Evolutionary conservation across 192 early-diverging fungal species (phyloP), one percentile per base, ranked within the genome.

Genomic region (Neocallimastix lanati): DNA sequence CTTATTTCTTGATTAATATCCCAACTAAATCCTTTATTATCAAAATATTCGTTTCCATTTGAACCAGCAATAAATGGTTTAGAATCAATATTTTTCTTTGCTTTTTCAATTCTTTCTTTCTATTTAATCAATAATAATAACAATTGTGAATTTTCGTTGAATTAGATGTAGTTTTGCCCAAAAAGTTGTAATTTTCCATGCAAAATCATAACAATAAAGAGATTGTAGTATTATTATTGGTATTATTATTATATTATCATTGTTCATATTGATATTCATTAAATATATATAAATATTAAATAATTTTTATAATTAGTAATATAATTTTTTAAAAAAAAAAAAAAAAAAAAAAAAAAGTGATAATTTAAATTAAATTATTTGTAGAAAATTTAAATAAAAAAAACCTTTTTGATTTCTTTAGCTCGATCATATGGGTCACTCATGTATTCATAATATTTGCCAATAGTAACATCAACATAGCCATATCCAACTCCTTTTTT

Each of bases 401-500:
- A 78, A 82, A 83, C 83, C 40, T 79, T 81, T 35, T 78, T 76
- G 18, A 78, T 33, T 27, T 81, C 29, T 21, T 82, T 76, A 3
- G 76, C 28, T 18, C 80, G 76, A 79, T 89, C 83, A 78, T 87
- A 89, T 12, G 88, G 87, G 77, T 88, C 87, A 18, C 79, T 83
- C 12, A 83, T 80, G 29, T 88, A 88, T 79, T 89, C 86, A 78
- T 85, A 85, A 29, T 82, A 78, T 76, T 86, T 87, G 2, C 88
- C 88, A 79, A 89, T 89, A 18, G 87, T 89, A 5, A 89, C 86
- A 77, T 88, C 86, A 0, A 84, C 38, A 79, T 88, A 88, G 86
- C 88, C 88, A 76, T 88, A 89, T 28, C 87, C 88, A 29, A 85
- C 83, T 36, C 88, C 88, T 33, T 84, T 81, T 81, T 89, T 89